Conservation (phyloP, 306 rosid genomes). For the Luffa acutangula region DNA sequence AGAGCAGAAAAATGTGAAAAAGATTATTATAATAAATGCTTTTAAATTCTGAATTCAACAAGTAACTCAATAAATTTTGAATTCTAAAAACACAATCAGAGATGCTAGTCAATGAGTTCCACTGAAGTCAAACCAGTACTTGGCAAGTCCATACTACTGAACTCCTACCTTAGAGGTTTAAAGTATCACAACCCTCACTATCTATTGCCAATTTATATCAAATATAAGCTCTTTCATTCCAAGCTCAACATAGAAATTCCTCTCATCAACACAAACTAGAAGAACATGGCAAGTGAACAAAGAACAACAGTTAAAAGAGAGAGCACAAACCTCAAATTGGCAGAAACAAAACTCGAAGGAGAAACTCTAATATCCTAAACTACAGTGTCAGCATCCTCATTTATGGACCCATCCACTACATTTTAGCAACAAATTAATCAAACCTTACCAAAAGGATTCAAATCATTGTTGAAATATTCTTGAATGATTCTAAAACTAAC, state of each 20-base stretch:
- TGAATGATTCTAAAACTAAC: too few relatives aligned
- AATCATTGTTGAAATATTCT: too few relatives aligned
- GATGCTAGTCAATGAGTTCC: not conserved
- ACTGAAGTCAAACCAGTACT: not conserved
- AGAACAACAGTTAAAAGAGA: not conserved
- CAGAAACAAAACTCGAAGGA: conserved; percentile 2
- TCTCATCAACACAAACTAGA: not conserved
- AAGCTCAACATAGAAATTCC: not conserved
- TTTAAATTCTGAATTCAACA: not conserved
- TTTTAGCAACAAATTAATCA: too few relatives aligned
- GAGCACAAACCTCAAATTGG: conserved; percentile 11
- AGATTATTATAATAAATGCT: not conserved
- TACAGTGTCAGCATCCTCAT: conserved; percentile 11
- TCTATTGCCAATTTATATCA: not conserved
- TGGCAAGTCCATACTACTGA: not conserved
- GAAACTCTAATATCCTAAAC: conserved; percentile 11
- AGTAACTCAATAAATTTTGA: not conserved
- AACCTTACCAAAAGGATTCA: too few relatives aligned
- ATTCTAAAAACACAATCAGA: not conserved
- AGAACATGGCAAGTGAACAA: not conserved
- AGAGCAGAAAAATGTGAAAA: not conserved
- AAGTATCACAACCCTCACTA: not conserved
- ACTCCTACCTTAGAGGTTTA: not conserved
- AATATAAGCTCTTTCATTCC: not conserved
- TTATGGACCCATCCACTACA: not conserved